Percentiles rank a stretch among this genome's conserved stretches.
These are phyloP conservation scores for Hypomyces rosellus DNA, from an alignment of 2,329 filamentous ascomycete genomes.

Conservation along the genomic window DNA sequence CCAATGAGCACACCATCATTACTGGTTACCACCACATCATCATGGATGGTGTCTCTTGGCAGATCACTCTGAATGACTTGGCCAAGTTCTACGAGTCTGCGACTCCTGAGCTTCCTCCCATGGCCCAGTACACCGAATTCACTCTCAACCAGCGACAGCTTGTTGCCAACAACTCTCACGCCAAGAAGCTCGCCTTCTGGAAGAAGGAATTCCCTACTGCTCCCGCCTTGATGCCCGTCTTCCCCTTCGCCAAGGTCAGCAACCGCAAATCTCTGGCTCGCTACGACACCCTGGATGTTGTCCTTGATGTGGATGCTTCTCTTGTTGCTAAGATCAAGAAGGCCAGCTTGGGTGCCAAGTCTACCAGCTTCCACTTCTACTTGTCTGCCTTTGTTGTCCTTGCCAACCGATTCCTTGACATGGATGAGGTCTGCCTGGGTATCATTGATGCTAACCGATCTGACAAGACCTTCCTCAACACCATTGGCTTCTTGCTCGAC, in stretches of 20 bases:
- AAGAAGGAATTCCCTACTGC: constrained; percentile 11
- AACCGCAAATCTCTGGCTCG: constrained; percentile 8
- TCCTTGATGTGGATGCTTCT: not conserved
- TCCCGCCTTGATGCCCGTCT: constrained; percentile 12
- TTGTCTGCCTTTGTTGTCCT: not conserved
- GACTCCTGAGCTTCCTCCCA: constrained; percentile 10
- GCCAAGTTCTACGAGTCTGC: constrained; percentile 33
- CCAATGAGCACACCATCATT: constrained; percentile 33
- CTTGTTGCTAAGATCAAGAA: not conserved
- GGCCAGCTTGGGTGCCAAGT: not conserved
- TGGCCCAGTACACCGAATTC: constrained; percentile 32
- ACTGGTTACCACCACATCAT: constrained; percentile 44
- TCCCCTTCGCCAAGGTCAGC: constrained; percentile 11
- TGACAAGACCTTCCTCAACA: not conserved
- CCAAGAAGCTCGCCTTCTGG: constrained; percentile 19
- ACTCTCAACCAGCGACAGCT: constrained; percentile 25
- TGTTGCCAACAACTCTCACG: constrained; percentile 12
- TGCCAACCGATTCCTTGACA: not conserved
- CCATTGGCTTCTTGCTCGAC: not conserved
- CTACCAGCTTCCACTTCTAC: constrained; percentile 2
- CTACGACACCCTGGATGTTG: not conserved
- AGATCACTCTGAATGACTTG: constrained; percentile 39
- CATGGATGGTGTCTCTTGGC: constrained; percentile 42
- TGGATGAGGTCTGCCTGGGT: not conserved
- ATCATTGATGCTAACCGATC: not conserved